A percentile compares a stretch with the other conserved stretches of the same genome.
phyloP scores from a whole-genome alignment of 257 asterid species.

The Gentiana macrophylla region DNA sequence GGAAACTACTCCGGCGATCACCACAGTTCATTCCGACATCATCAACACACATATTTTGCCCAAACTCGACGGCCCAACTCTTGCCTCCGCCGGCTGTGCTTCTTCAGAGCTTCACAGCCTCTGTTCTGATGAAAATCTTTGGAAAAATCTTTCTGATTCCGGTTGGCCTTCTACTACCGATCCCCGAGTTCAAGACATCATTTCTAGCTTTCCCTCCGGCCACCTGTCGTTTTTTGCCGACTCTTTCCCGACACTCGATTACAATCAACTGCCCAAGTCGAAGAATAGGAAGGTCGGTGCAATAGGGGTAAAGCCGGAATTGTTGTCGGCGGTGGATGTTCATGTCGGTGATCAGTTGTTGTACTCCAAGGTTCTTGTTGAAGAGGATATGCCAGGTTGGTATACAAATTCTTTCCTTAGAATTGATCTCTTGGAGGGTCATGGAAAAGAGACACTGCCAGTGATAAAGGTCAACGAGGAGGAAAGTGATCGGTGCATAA shows the following conservation, averaged over 20 bases:
- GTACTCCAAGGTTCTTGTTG: constrained; percentile 29
- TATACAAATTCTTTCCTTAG: constrained; percentile 46
- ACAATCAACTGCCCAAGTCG: neutral
- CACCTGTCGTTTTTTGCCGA: constrained; percentile 57
- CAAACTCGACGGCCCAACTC: constrained; percentile 59
- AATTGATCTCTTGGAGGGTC: constrained; percentile 35
- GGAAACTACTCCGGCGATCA: constrained; percentile 16
- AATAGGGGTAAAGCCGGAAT: constrained; percentile 1
- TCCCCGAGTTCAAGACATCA: constrained; percentile 15
- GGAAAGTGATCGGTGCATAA: constrained; percentile 22
- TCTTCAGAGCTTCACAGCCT: constrained; percentile 29
- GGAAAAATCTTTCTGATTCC: constrained; percentile 44
- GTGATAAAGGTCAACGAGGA: constrained; percentile 24
- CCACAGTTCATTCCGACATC: constrained; percentile 46
- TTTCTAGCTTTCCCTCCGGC: constrained; percentile 42
- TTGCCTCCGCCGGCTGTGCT: constrained; percentile 49
- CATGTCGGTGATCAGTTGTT: constrained; percentile 27
- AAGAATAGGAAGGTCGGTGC: neutral
- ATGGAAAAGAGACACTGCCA: constrained; percentile 38
- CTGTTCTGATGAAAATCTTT: constrained; percentile 39
- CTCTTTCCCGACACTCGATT: constrained; percentile 29
- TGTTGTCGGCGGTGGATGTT: constrained; percentile 68
- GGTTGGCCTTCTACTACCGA: constrained; percentile 63
- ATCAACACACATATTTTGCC: constrained; percentile 47
- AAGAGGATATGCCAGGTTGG: constrained; percentile 43